phyloP scores from a whole-genome alignment of 257 asterid species.

The Forsythia suspensa region DNA sequence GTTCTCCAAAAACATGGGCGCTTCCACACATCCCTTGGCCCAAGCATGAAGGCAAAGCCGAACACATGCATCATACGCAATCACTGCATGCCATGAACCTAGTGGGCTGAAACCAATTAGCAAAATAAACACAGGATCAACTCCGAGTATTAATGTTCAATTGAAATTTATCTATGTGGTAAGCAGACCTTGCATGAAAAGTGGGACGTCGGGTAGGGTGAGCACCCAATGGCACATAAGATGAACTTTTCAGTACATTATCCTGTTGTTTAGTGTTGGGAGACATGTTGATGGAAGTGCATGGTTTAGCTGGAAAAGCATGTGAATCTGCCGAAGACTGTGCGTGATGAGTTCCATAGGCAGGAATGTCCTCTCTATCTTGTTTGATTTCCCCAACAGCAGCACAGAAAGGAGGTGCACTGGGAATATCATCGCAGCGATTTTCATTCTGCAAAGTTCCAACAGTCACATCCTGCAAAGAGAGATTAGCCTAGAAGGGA shows the following conservation, averaged over 20 bases:
- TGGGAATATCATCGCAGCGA: constrained; percentile 43
- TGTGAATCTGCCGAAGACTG: constrained; percentile 15
- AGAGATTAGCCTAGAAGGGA: neutral
- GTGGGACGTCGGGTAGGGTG: constrained; percentile 47
- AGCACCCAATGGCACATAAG: constrained; percentile 31
- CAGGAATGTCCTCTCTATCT: constrained; percentile 27
- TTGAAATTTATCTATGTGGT: neutral
- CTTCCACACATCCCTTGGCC: constrained; percentile 60
- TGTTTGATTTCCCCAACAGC: constrained; percentile 31
- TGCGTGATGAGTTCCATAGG: constrained; percentile 18
- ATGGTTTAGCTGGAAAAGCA: constrained; percentile 26
- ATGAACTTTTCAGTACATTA: constrained; percentile 15
- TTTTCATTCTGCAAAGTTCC: constrained; percentile 25
- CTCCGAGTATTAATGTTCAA: neutral
- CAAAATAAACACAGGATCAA: constrained; percentile 4
- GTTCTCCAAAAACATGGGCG: constrained; percentile 56
- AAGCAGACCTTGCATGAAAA: constrained; percentile 48
- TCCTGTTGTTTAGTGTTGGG: constrained; percentile 24
- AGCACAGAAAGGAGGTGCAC: constrained; percentile 55
- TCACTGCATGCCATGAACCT: constrained; percentile 57
- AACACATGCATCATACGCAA: constrained; percentile 58
- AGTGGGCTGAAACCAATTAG: constrained; percentile 36
- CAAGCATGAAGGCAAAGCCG: constrained; percentile 61
- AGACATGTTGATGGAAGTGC: constrained; percentile 15
- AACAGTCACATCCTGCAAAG: constrained; percentile 31